These are phyloP conservation scores for Tubosaeta brunneosetosa DNA, from an alignment of 768 basidiomycete species.

Conservation along the genomic window DNA sequence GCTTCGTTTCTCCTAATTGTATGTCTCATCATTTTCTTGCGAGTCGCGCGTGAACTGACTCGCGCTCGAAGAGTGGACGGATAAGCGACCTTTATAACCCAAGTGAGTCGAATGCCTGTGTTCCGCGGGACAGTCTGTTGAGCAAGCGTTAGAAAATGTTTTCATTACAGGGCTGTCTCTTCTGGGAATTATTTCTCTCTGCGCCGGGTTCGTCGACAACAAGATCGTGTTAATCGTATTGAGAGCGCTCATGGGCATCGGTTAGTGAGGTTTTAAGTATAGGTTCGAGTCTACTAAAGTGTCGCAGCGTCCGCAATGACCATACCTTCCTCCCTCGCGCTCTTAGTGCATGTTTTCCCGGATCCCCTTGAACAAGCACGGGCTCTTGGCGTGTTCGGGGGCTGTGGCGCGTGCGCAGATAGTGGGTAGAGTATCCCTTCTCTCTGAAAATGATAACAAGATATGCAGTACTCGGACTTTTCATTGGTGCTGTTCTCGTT, in stretches of 20 bases:
- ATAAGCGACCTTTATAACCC: conserved; percentile 23
- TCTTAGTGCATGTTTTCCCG: conserved; percentile 49
- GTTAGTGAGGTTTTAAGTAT: conserved; percentile 18
- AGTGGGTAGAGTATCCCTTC: conserved; percentile 17
- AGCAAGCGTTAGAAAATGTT: conserved; percentile 36
- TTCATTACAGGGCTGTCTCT: conserved; percentile 39
- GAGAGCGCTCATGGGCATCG: conserved; percentile 47
- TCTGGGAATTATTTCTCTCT: conserved; percentile 42
- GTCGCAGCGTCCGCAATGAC: conserved; percentile 43
- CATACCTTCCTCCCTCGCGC: conserved; percentile 46
- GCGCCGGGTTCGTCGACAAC: conserved; percentile 42
- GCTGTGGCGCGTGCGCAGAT: conserved; percentile 44
- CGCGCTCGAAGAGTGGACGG: conserved; percentile 19
- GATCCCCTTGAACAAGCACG: conserved; percentile 42
- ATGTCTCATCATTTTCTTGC: not conserved
- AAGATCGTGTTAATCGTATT: conserved; percentile 48
- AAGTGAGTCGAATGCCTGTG: conserved; percentile 26
- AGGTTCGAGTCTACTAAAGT: not conserved
- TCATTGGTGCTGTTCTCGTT: conserved; percentile 43
- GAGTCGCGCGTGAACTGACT: conserved; percentile 6
- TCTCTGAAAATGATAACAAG: not conserved
- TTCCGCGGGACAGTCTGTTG: conserved; percentile 21
- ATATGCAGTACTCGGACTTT: conserved; percentile 35
- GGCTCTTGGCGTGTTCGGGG: conserved; percentile 45
- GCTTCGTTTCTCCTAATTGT: conserved; percentile 35